Percentiles rank a stretch among this genome's conserved stretches.
Conservation (phyloP, 805 yeast species). For the Candida loeiensis region DNA sequence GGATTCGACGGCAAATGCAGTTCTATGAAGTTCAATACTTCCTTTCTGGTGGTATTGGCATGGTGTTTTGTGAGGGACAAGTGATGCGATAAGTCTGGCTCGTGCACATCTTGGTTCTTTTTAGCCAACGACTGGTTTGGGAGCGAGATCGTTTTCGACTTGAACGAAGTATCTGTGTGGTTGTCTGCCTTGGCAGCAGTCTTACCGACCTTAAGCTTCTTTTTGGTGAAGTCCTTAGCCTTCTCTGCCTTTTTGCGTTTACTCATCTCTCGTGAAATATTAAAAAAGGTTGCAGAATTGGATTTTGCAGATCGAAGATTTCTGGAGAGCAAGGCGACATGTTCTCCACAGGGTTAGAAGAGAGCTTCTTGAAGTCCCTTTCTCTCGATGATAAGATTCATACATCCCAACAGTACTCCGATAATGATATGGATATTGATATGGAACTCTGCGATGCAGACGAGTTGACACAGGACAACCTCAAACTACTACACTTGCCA, state of each 20-base stretch:
- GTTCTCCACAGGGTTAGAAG: constrained; percentile 14
- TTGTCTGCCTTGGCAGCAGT: constrained; percentile 65
- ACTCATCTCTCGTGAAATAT: constrained; percentile 29
- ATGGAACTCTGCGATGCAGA: background rate
- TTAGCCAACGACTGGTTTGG: constrained; percentile 41
- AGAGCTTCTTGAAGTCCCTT: constrained; percentile 20
- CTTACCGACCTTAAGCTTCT: constrained; percentile 87
- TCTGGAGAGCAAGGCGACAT: background rate
- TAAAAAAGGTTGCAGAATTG: background rate
- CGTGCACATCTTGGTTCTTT: constrained; percentile 20
- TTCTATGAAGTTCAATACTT: constrained; percentile 55
- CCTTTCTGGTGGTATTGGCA: constrained; percentile 65
- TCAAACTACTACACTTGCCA: no score
- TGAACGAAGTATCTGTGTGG: constrained; percentile 82
- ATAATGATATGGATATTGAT: constrained; percentile 20
- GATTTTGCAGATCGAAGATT: background rate
- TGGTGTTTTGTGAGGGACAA: constrained; percentile 75
- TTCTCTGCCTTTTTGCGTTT: constrained; percentile 59
- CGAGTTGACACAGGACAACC: no score
- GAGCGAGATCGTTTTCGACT: constrained; percentile 55
- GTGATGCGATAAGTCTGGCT: constrained; percentile 53
- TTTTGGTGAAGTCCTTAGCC: constrained; percentile 69
- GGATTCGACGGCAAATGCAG: constrained; percentile 51
- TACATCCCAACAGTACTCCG: background rate
- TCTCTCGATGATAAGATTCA: constrained; percentile 20